Percentiles rank a stretch among this genome's conserved stretches.
phyloP scores from a whole-genome alignment of 2,329 filamentous ascomycete species.

The Monascus ruber region DNA sequence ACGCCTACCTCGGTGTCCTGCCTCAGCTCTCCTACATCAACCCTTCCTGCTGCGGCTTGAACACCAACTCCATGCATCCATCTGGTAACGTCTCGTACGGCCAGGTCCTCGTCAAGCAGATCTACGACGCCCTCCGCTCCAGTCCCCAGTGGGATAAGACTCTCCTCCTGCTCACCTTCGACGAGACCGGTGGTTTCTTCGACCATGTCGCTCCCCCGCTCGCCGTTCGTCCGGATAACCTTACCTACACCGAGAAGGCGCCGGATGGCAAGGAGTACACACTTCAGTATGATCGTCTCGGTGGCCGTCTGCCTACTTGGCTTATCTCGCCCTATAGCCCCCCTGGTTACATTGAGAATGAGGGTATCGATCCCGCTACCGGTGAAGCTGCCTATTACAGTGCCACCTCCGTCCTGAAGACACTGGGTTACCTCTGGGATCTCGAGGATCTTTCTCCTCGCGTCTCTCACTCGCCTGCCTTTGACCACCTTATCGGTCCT shows the following conservation, averaged over 20 bases:
- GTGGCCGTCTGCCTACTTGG: conserved; percentile 20
- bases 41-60: conserved; percentile 29
- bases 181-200: conserved; percentile 27
- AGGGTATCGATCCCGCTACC: conserved; percentile 15
- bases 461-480: conserved; percentile 18
- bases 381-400: conserved; percentile 15
- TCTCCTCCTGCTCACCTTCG: conserved; percentile 23
- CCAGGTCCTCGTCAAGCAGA: conserved; percentile 24
- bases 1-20: conserved; percentile 19
- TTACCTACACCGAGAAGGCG: conserved; percentile 24
- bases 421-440: conserved; percentile 19
- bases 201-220: conserved; percentile 25
- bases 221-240: conserved; percentile 21
- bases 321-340: conserved; percentile 17
- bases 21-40: conserved; percentile 27
- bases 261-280: conserved; percentile 15
- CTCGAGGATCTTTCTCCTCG: conserved; percentile 18
- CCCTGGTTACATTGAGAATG: conserved; percentile 16
- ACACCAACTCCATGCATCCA: conserved; percentile 22
- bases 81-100: conserved; percentile 24
- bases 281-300: conserved; percentile 15
- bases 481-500: conserved; percentile 18
- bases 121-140: conserved; percentile 25
- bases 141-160: conserved; percentile 26
- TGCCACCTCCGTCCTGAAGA: conserved; percentile 21